phyloP scores from a whole-genome alignment of 2,329 filamentous ascomycete species.

The Trichoderma guizhouense region DNA sequence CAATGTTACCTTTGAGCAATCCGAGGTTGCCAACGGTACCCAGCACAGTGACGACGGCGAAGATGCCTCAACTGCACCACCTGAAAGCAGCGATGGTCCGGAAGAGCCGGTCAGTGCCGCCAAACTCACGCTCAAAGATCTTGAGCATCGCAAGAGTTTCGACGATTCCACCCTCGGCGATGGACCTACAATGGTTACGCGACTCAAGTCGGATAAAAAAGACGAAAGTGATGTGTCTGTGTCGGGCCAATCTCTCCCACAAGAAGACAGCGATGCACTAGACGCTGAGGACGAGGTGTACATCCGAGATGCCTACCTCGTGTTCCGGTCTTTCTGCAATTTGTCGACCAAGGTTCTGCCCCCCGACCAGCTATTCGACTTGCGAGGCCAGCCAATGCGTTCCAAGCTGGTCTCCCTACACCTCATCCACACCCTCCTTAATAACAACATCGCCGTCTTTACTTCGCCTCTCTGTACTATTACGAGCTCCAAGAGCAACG shows the following conservation, averaged over 20 bases:
- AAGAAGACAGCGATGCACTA: slow-evolving; percentile 57
- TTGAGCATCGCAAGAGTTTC: slow-evolving; percentile 66
- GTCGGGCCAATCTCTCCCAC: slow-evolving; percentile 52
- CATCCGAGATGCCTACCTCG: slow-evolving; percentile 92
- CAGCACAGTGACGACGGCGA: slow-evolving; percentile 38
- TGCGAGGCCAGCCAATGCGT: slow-evolving; percentile 93
- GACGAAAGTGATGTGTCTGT: slow-evolving; percentile 40
- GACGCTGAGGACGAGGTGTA: slow-evolving; percentile 90
- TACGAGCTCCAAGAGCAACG: slow-evolving; percentile 82
- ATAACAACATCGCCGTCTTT: slow-evolving; percentile 90
- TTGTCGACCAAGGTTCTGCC: slow-evolving; percentile 88
- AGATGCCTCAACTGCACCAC: slow-evolving; percentile 34
- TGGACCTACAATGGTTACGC: slow-evolving; percentile 64
- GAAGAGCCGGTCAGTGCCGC: slow-evolving; percentile 38
- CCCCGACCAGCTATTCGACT: slow-evolving; percentile 86
- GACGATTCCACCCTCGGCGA: slow-evolving; percentile 65
- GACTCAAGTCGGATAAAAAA: slow-evolving; percentile 50
- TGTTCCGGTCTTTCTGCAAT: slow-evolving; percentile 97
- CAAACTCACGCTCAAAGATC: slow-evolving; percentile 64
- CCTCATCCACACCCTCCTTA: slow-evolving; percentile 89
- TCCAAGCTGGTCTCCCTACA: slow-evolving; percentile 95
- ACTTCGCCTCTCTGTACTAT: slow-evolving; percentile 90
- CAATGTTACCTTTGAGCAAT: slow-evolving; percentile 49
- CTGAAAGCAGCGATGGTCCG: slow-evolving; percentile 27
- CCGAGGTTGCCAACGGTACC: slow-evolving; percentile 37